Conservation (phyloP, 192 early-diverging fungal species). For the Ambispora gerdemannii region DNA sequence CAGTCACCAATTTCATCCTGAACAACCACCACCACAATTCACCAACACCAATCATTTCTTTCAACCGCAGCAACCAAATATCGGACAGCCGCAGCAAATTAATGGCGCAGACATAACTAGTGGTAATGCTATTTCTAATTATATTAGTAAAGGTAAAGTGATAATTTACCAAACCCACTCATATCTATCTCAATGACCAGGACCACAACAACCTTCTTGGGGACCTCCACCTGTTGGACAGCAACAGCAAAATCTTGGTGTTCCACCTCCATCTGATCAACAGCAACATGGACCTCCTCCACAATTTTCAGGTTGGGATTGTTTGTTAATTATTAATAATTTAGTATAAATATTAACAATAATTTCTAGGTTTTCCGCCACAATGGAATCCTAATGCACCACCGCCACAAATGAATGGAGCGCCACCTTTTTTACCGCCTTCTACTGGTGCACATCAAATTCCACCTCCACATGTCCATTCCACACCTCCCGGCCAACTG, state of each 20-base stretch:
- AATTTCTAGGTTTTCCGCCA: neutral
- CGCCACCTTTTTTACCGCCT: neutral
- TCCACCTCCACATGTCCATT: neutral
- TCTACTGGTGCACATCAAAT: neutral
- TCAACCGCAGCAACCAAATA: neutral
- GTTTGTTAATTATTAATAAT: neutral
- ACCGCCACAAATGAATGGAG: neutral
- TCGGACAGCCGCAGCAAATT: neutral
- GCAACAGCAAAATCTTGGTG: too few relatives aligned
- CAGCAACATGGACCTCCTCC: neutral
- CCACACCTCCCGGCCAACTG: neutral
- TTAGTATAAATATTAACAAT: too few relatives aligned
- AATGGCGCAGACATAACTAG: neutral
- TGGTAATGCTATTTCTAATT: too few relatives aligned
- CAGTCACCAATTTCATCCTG: slow-evolving; percentile 14
- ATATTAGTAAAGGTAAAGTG: too few relatives aligned
- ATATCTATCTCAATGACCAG: too few relatives aligned
- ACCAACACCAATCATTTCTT: slow-evolving; percentile 19
- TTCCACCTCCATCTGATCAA: too few relatives aligned
- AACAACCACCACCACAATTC: neutral
- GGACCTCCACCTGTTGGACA: slow-evolving; percentile 6
- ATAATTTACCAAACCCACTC: too few relatives aligned
- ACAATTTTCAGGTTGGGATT: slow-evolving; percentile 1
- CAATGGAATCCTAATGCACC: slow-evolving; percentile 25
- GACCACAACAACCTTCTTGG: neutral